Percentiles rank a stretch among this genome's conserved stretches.
Conservation (phyloP, 1,284 basidiomycete genomes). For the Cerioporus squamosus region DNA sequence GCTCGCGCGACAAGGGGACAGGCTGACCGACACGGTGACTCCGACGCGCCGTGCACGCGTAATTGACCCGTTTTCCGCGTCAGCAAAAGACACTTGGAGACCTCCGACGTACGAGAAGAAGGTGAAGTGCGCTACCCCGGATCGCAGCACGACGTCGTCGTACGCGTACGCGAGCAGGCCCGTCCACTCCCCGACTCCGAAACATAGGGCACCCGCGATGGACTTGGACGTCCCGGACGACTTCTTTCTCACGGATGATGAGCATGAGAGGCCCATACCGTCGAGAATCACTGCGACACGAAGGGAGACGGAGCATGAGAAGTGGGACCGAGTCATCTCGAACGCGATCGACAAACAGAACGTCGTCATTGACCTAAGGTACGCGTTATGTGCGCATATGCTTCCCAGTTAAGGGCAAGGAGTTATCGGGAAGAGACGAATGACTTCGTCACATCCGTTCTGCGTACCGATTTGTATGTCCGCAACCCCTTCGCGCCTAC, state of each 20-base stretch:
- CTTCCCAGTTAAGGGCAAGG: too few relatives aligned
- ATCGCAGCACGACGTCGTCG: slow-evolving; percentile 18
- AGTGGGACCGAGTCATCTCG: slow-evolving; percentile 27
- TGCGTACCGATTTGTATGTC: too few relatives aligned
- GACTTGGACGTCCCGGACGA: neutral
- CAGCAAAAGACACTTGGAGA: slow-evolving; percentile 24
- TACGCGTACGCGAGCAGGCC: neutral
- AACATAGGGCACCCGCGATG: neutral
- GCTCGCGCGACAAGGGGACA: slow-evolving; percentile 7
- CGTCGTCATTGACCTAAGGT: slow-evolving; percentile 28
- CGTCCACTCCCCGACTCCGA: slow-evolving; percentile 8
- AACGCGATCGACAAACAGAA: slow-evolving; percentile 26
- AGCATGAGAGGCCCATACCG: neutral
- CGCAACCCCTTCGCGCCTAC: too few relatives aligned
- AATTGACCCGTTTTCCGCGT: slow-evolving; percentile 25
- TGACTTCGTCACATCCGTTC: too few relatives aligned
- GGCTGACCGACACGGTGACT: slow-evolving; percentile 11
- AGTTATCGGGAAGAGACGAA: too few relatives aligned
- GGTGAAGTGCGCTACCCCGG: slow-evolving; percentile 8
- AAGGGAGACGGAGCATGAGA: slow-evolving; percentile 16
- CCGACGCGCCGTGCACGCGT: slow-evolving; percentile 17
- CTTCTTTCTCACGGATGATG: slow-evolving; percentile 12
- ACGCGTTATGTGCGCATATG: too few relatives aligned
- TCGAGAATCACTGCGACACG: neutral
- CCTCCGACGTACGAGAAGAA: slow-evolving; percentile 28